phyloP scores from a whole-genome alignment of 768 basidiomycete species.

The Russula virescens region DNA sequence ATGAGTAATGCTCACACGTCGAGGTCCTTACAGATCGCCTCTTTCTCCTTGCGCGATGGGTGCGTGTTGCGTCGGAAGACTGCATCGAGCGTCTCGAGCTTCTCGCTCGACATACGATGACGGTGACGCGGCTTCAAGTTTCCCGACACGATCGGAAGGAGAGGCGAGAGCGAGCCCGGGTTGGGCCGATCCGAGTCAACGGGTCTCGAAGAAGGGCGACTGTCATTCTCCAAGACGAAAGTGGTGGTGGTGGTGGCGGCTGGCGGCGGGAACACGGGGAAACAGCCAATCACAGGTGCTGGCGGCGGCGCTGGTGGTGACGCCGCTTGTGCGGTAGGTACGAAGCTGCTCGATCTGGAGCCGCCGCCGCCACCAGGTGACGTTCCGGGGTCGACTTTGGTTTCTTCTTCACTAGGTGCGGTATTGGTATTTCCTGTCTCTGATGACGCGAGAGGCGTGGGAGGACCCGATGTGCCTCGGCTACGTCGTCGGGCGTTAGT shows the following conservation, averaged over 20 bases:
- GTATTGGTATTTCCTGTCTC: not conserved
- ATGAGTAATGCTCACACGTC: constrained; percentile 34
- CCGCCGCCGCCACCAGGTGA: too few species aligned
- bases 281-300: not conserved
- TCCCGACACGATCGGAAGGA: not conserved
- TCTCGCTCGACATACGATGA: constrained; percentile 36
- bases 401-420: too few species aligned
- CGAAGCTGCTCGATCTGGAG: too few species aligned
- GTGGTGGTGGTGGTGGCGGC: not conserved
- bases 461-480: not conserved
- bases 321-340: too few species aligned
- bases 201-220: too few species aligned
- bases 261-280: not conserved
- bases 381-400: not conserved
- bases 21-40: constrained; percentile 35
- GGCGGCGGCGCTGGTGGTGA: too few species aligned
- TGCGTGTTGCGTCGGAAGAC: constrained; percentile 36
- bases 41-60: constrained; percentile 40
- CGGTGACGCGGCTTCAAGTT: constrained; percentile 29
- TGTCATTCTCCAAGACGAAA: constrained; percentile 7
- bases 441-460: not conserved
- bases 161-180: too few species aligned
- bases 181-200: not conserved
- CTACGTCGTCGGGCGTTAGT: not conserved
- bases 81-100: constrained; percentile 33